These are phyloP conservation scores for Pholiota conissans DNA, from an alignment of 768 basidiomycete species.

Conservation along the genomic window DNA sequence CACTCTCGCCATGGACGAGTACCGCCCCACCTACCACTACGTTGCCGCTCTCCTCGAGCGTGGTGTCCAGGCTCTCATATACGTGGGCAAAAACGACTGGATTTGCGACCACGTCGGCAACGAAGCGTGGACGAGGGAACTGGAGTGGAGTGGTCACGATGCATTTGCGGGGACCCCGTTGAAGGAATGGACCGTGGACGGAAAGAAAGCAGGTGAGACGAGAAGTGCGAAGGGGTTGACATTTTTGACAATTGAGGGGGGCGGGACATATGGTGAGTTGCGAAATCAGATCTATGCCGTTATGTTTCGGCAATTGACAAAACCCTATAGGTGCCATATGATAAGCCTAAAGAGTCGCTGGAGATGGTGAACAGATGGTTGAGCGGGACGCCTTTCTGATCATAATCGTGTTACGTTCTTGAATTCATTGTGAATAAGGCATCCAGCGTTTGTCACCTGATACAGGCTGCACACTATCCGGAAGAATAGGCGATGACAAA, in stretches of 20 bases:
- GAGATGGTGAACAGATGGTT: conserved; percentile 18
- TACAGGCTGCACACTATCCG: too few species aligned
- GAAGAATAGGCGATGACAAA: too few species aligned
- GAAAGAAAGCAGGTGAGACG: conserved; percentile 37
- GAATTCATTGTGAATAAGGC: too few species aligned
- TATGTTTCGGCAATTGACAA: neutral
- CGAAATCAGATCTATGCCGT: conserved; percentile 15
- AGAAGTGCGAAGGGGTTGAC: conserved; percentile 51
- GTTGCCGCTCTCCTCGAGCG: conserved; percentile 70
- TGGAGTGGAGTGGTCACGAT: conserved; percentile 69
- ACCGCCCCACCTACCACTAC: conserved; percentile 50
- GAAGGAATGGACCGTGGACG: conserved; percentile 57
- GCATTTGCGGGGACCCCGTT: conserved; percentile 40
- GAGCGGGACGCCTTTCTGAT: neutral
- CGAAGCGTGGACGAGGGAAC: conserved; percentile 61
- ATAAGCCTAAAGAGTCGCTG: conserved; percentile 15
- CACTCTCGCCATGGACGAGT: conserved; percentile 37
- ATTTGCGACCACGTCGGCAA: conserved; percentile 79
- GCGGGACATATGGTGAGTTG: conserved; percentile 65
- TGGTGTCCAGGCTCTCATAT: conserved; percentile 65
- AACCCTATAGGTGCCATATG: conserved; percentile 12
- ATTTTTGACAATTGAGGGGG: conserved; percentile 61
- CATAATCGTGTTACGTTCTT: too few species aligned
- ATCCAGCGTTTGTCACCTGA: too few species aligned
- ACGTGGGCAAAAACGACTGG: conserved; percentile 71